Conservation (phyloP, 164 flowering plant species). For the Litsea cubeba region DNA sequence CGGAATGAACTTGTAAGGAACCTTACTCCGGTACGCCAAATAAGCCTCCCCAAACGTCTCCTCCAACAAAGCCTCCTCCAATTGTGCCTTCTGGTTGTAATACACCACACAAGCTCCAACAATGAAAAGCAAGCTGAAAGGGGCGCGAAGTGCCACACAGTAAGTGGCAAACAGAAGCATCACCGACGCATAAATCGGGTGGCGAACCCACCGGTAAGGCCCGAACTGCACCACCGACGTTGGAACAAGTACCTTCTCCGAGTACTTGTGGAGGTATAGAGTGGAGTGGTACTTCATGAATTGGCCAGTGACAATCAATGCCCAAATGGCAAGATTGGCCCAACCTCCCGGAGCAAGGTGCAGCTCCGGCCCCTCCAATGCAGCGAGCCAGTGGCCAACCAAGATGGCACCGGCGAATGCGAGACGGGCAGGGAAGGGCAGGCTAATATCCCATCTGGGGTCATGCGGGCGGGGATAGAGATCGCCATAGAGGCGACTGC, state of each 20-base stretch:
- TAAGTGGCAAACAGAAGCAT: constrained; percentile 69
- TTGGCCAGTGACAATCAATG: constrained; percentile 44
- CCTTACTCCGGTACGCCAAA: constrained; percentile 56
- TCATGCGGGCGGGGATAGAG: constrained; percentile 58
- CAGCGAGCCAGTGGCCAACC: constrained; percentile 81
- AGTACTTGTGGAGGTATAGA: constrained; percentile 74
- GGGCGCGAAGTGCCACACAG: constrained; percentile 71
- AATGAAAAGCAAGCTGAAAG: constrained; percentile 52
- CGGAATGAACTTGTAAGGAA: constrained; percentile 82
- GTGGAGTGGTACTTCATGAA: constrained; percentile 72
- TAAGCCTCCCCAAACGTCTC: constrained; percentile 68
- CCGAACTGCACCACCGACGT: constrained; percentile 88
- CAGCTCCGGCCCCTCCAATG: constrained; percentile 81
- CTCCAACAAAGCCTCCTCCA: constrained; percentile 78
- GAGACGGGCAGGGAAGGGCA: constrained; percentile 36
- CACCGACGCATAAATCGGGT: constrained; percentile 77
- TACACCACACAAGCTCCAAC: constrained; percentile 55
- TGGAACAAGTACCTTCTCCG: constrained; percentile 84
- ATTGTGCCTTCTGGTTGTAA: constrained; percentile 61
- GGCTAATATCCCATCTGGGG: constrained; percentile 67
- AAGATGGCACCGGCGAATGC: constrained; percentile 59
- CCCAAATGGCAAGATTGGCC: constrained; percentile 61
- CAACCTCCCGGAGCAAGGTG: constrained; percentile 68
- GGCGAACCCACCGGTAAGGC: constrained; percentile 86
- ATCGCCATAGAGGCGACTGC: constrained; percentile 81